Base-by-base conservation (phyloP, 2,329 filamentous ascomycete genomes). In the Pestalotiopsis sp. region DNA sequence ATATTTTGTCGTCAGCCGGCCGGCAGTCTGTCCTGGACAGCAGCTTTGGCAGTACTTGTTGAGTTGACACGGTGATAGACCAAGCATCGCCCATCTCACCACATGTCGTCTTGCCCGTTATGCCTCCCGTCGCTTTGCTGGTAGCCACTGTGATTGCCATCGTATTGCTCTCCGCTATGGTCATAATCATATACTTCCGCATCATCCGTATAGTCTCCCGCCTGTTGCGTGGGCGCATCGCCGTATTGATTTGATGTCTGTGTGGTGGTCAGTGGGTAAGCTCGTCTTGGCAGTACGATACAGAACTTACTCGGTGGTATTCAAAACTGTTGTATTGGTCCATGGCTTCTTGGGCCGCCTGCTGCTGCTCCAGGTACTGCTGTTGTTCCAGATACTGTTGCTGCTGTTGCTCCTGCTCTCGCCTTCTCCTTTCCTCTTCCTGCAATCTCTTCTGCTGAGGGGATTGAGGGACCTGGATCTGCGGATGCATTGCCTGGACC, bases 401-500 rank as follows among this genome's bases (percentile, higher is more conserved):
- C 68, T 85, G 83, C 66, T 71, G 81, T 72, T 86, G 79, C 72
- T 86, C 84, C 70, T 85, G 82, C 67, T 84, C 84, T 72, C 84
- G 85, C 41, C 85, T 81, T 60, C 82, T 80, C 64, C 84, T 81
- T 69, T 77, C 73, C 71, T 78, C 75, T 71, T 89, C 86, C 70
- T 90, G 87, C 66, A 88, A 80, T 66, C 85, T 84, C 76, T 88
- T 89, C 77, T 92, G 91, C 75, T 94, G 94, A 45, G 92, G 90
- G 17, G 92, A 95, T 45, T 92, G 88, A n/a, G 93, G 93, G 58
- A 97, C 91, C 75, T 97, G 93, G 82, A 98, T 93, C 77, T 97
- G 93, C 58, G 96, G 96, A 80, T 99, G 96, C 93, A 98, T 98
- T 76, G 97, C 94, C 82, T 99, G 96, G 60, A 99, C 96, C 80